A percentile compares a stretch with the other conserved stretches of the same genome.
These are phyloP conservation scores for Auricularia cornea DNA, from an alignment of 768 basidiomycete species.

Conservation along the genomic window DNA sequence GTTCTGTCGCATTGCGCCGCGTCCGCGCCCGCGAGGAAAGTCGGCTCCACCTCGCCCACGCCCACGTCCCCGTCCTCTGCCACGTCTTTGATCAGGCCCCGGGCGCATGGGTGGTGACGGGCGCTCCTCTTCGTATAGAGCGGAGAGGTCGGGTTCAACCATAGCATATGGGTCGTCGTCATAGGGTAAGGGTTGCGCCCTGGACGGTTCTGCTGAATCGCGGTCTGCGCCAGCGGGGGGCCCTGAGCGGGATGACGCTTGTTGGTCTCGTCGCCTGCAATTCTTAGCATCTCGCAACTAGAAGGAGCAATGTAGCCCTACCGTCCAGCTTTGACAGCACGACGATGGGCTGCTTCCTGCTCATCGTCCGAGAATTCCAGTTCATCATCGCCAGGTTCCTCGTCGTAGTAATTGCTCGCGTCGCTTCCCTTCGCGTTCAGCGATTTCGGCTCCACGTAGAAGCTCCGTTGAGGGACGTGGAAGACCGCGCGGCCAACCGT, in stretches of 20 bases:
- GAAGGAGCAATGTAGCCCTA: slow-evolving; percentile 15
- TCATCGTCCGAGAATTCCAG: slow-evolving; percentile 96
- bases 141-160: not conserved
- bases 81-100: slow-evolving; percentile 3
- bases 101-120: not conserved
- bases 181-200: not conserved
- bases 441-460: slow-evolving; percentile 73
- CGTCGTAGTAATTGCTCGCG: slow-evolving; percentile 90
- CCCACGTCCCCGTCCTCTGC: slow-evolving; percentile 20
- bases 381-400: slow-evolving; percentile 86
- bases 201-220: not conserved
- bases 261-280: not conserved
- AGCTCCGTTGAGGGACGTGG: slow-evolving; percentile 72
- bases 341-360: slow-evolving; percentile 67
- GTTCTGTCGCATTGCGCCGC: slow-evolving; percentile 9
- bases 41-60: slow-evolving; percentile 19
- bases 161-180: not conserved
- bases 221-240: slow-evolving; percentile 1
- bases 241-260: not conserved
- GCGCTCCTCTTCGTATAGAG: not conserved
- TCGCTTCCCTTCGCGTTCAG: slow-evolving; percentile 81
- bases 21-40: slow-evolving; percentile 20
- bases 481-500: slow-evolving; percentile 58
- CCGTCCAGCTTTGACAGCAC: slow-evolving; percentile 47
- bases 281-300: not conserved